phyloP scores from a whole-genome alignment of 257 asterid genomes.

The Galeopsis tetrahit region DNA sequence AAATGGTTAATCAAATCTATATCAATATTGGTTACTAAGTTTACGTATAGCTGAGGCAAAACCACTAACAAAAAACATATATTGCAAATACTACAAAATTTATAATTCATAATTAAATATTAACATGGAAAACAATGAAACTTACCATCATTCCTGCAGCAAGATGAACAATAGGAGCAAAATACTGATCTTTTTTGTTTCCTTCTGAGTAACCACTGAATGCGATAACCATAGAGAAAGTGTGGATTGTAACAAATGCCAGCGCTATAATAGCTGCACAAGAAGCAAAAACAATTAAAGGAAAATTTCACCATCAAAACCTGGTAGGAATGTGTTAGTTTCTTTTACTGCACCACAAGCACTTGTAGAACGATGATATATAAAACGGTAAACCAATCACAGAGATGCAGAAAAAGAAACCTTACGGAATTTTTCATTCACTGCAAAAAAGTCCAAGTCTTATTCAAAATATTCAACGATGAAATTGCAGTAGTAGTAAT shows the following conservation, averaged over 20 bases:
- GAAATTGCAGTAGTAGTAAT: slow-evolving; percentile 10
- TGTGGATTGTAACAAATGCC: slow-evolving; percentile 92
- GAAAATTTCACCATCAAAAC: slow-evolving; percentile 13
- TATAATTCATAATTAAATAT: not conserved
- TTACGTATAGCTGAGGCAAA: slow-evolving; percentile 27
- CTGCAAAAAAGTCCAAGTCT: slow-evolving; percentile 6
- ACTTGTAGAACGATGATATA: slow-evolving; percentile 10
- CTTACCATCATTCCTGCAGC: slow-evolving; percentile 85
- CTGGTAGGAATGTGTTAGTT: not conserved
- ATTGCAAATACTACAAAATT: not conserved
- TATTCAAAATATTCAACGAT: slow-evolving; percentile 3
- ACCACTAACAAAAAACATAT: slow-evolving; percentile 4
- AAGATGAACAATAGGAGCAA: slow-evolving; percentile 82
- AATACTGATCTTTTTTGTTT: slow-evolving; percentile 62
- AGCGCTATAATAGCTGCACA: slow-evolving; percentile 89
- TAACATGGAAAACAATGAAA: slow-evolving; percentile 28
- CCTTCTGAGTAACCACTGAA: slow-evolving; percentile 86
- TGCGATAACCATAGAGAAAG: slow-evolving; percentile 96
- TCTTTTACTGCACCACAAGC: not conserved
- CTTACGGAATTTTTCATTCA: not conserved
- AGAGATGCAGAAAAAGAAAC: not conserved
- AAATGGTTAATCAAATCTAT: slow-evolving; percentile 18
- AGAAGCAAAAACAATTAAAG: slow-evolving; percentile 15
- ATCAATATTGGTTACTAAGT: not conserved
- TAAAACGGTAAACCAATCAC: slow-evolving; percentile 8